These are phyloP conservation scores for Aspergillus unguis DNA, from an alignment of 2,329 filamentous ascomycete species.

Conservation along the genomic window DNA sequence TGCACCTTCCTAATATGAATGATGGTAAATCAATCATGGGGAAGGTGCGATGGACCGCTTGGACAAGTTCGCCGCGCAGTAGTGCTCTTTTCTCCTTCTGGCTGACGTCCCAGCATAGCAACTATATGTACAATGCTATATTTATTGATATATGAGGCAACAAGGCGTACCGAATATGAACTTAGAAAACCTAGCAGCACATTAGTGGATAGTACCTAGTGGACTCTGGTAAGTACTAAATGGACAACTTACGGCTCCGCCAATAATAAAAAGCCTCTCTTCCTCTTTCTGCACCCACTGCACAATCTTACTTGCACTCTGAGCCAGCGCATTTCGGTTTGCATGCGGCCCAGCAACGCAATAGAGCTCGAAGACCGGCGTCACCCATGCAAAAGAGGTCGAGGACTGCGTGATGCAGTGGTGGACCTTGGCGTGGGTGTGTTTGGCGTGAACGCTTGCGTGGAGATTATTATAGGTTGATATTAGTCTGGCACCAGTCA, in stretches of 20 bases:
- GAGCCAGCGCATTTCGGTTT: conserved; percentile 64
- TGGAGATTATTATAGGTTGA: conserved; percentile 83
- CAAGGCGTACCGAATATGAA: too few relatives aligned
- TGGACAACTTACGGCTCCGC: conserved; percentile 68
- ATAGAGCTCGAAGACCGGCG: conserved; percentile 88
- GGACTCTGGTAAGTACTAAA: neutral
- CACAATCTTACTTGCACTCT: conserved; percentile 82
- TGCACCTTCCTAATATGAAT: too few relatives aligned
- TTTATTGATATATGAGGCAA: too few relatives aligned
- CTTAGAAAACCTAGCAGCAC: neutral
- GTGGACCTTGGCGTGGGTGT: conserved; percentile 80
- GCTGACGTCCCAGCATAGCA: too few relatives aligned
- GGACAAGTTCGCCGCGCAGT: too few relatives aligned
- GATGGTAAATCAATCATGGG: too few relatives aligned
- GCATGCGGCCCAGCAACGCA: conserved; percentile 78
- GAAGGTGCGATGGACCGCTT: too few relatives aligned
- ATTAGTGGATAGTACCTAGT: neutral
- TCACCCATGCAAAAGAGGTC: conserved; percentile 84
- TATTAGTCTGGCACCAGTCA: conserved; percentile 58
- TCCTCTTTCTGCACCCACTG: conserved; percentile 92
- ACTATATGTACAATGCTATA: too few relatives aligned
- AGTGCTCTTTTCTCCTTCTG: too few relatives aligned
- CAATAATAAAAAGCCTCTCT: conserved; percentile 92
- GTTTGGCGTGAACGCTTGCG: conserved; percentile 76
- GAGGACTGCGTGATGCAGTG: conserved; percentile 73